These are phyloP conservation scores for Parathielavia hyrcaniae DNA, from an alignment of 495 filamentous ascomycete species.

Conservation along the genomic window DNA sequence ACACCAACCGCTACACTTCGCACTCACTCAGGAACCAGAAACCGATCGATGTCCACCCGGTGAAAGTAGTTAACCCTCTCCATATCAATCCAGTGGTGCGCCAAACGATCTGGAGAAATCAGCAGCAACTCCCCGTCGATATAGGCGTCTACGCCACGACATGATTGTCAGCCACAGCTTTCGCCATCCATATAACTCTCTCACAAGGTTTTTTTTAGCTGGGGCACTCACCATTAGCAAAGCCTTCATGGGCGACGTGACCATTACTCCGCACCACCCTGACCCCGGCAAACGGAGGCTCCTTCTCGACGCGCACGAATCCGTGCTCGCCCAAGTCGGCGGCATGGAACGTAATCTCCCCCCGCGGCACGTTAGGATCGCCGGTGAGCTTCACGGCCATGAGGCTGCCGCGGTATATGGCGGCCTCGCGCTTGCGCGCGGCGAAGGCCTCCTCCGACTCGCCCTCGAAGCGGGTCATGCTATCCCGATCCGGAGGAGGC, in stretches of 20 bases:
- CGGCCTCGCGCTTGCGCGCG: slow-evolving; percentile 32
- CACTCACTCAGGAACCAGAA: slow-evolving; percentile 25
- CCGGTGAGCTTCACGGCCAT: slow-evolving; percentile 87
- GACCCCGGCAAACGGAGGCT: slow-evolving; percentile 64
- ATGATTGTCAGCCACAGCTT: background rate
- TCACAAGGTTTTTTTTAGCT: too few species aligned
- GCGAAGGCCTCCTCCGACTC: background rate
- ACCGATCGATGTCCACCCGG: slow-evolving; percentile 67
- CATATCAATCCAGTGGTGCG: slow-evolving; percentile 75
- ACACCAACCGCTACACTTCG: background rate
- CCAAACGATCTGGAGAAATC: slow-evolving; percentile 66
- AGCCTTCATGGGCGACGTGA: slow-evolving; percentile 68
- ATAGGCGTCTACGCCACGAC: slow-evolving; percentile 53
- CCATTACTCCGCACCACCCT: slow-evolving; percentile 69
- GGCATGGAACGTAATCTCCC: slow-evolving; percentile 71
- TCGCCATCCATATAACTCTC: too few species aligned
- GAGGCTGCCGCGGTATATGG: slow-evolving; percentile 53
- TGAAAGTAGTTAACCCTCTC: slow-evolving; percentile 76
- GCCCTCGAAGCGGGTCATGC: slow-evolving; percentile 11
- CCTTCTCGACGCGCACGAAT: slow-evolving; percentile 41
- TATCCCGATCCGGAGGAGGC: slow-evolving; percentile 24
- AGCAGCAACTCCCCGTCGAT: slow-evolving; percentile 71
- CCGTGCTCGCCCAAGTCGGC: slow-evolving; percentile 66
- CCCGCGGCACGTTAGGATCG: slow-evolving; percentile 80
- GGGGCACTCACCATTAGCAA: slow-evolving; percentile 55